These are phyloP conservation scores for Aspergillus viridinutans DNA, from an alignment of 2,329 filamentous ascomycete genomes.

Conservation along the genomic window DNA sequence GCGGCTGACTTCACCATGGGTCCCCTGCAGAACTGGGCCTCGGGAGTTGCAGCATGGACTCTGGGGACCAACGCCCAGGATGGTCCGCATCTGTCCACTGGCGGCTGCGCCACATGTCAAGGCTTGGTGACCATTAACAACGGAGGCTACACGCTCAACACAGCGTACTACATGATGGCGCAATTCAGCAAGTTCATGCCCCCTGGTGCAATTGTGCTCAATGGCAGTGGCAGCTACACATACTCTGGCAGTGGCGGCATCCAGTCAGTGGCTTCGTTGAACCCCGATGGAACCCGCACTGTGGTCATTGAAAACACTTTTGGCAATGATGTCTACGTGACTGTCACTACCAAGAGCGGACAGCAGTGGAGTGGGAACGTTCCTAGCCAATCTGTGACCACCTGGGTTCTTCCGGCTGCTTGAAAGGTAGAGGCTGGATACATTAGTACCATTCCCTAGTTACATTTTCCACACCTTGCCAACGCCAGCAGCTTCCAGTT, in stretches of 20 bases:
- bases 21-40: conserved; percentile 29
- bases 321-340: conserved; percentile 44
- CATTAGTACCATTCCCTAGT: too few relatives aligned
- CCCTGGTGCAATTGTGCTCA: conserved; percentile 42
- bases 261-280: conserved; percentile 46
- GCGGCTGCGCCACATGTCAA: conserved; percentile 25
- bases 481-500: too few relatives aligned
- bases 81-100: conserved; percentile 25
- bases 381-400: conserved; percentile 25
- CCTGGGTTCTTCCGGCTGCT: conserved; percentile 23
- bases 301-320: conserved; percentile 49
- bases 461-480: too few relatives aligned
- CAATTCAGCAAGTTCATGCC: conserved; percentile 51
- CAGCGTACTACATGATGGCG: conserved; percentile 53
- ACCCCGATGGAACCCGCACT: conserved; percentile 45
- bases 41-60: conserved; percentile 28
- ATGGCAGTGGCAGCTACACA: conserved; percentile 43
- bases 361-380: conserved; percentile 27
- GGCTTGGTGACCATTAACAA: conserved; percentile 27
- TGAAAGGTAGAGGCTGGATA: too few relatives aligned
- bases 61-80: conserved; percentile 23
- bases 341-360: conserved; percentile 17
- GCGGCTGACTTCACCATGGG: conserved; percentile 26
- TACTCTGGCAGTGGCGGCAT: conserved; percentile 36
- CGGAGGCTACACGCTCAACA: conserved; percentile 43